These are phyloP conservation scores for Phytophthora colocasiae DNA, from an alignment of 352 stramenopile species.

Conservation along the genomic window DNA sequence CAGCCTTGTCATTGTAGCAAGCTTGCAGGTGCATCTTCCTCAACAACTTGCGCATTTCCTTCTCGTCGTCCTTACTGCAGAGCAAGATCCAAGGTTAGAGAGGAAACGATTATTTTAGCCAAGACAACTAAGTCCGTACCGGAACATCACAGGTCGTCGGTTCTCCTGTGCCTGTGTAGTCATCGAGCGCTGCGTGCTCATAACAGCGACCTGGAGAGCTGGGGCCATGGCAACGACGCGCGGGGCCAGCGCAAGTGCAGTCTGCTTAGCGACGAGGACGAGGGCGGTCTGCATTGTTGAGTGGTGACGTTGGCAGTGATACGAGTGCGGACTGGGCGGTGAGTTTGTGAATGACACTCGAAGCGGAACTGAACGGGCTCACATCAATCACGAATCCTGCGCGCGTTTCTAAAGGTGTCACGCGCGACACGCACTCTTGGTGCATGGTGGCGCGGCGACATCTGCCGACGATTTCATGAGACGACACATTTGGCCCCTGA, in stretches of 20 bases:
- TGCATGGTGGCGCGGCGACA: constrained; percentile 21
- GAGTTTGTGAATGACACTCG: constrained; percentile 34
- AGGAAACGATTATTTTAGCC: background rate
- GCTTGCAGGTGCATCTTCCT: constrained; percentile 83
- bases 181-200: constrained; percentile 29
- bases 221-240: constrained; percentile 27
- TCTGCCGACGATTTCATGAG: constrained; percentile 1
- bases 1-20: constrained; percentile 56
- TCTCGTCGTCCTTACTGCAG: constrained; percentile 84
- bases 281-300: constrained; percentile 33
- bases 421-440: constrained; percentile 19
- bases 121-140: constrained; percentile 5
- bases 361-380: constrained; percentile 12
- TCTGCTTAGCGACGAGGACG: constrained; percentile 36
- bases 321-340: constrained; percentile 17
- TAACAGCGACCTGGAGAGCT: constrained; percentile 30
- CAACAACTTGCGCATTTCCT: constrained; percentile 81
- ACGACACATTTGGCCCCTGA: background rate
- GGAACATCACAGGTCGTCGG: constrained; percentile 33
- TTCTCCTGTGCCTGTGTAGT: constrained; percentile 40
- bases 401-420: constrained; percentile 30
- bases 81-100: constrained; percentile 8
- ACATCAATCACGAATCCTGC: constrained; percentile 11
- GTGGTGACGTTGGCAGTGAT: constrained; percentile 17
- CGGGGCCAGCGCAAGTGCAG: constrained; percentile 24